A percentile compares a stretch with the other conserved stretches of the same genome.
Evolutionary conservation across 2,329 filamentous ascomycete species (phyloP).

Genomic region (Nectriaceae sp.): DNA sequence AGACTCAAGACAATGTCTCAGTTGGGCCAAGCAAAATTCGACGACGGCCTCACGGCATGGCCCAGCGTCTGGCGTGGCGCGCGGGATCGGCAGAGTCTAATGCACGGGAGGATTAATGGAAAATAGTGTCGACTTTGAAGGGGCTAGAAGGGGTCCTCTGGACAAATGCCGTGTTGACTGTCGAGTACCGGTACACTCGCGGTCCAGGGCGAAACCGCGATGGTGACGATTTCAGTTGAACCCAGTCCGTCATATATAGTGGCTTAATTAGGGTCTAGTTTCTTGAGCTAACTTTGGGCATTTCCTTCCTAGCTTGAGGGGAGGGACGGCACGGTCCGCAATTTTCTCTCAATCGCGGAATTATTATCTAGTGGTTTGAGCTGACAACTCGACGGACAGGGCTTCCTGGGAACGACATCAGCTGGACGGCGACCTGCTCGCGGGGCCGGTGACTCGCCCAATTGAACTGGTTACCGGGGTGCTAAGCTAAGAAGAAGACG

Average conservation of each 20-base stretch:
- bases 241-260: too few species aligned
- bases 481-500: too few species aligned
- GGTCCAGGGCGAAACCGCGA: background rate
- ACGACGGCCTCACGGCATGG: background rate
- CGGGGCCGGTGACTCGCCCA: too few species aligned
- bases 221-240: background rate
- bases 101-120: constrained; percentile 1
- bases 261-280: too few species aligned
- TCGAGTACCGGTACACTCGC: background rate
- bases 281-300: too few species aligned
- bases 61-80: constrained; percentile 5
- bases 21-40: constrained; percentile 2
- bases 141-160: background rate
- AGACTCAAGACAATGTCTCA: constrained; percentile 12
- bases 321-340: constrained; percentile 13
- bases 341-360: background rate
- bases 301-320: constrained; percentile 5
- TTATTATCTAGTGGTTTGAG: constrained; percentile 1
- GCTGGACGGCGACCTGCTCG: too few species aligned
- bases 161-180: background rate
- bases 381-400: constrained; percentile 1
- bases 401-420: too few species aligned
- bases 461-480: too few species aligned
- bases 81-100: constrained; percentile 17
- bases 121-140: background rate